These are phyloP conservation scores for Crithidia thermophila DNA, from an alignment of 208 protist genomes.

Conservation along the genomic window DNA sequence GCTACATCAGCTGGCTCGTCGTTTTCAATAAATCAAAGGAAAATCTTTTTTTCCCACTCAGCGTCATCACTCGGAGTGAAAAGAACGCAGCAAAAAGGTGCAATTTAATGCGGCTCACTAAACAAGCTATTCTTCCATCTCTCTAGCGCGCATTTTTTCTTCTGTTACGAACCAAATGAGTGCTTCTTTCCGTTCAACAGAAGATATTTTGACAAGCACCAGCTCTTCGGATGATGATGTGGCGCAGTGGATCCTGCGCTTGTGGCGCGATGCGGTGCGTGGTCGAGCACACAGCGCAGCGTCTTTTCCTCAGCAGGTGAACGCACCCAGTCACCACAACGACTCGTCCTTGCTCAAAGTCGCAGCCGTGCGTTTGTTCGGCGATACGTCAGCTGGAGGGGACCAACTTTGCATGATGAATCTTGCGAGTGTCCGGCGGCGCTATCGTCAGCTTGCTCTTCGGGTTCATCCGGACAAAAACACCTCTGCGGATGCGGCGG, in stretches of 20 bases:
- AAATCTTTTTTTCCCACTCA: no score
- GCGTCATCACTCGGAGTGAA: no score
- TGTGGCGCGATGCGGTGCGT: neutral
- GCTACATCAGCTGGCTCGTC: no score
- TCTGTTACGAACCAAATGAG: no score
- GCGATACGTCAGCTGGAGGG: neutral
- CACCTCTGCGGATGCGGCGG: constrained; percentile 27
- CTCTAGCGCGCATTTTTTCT: neutral
- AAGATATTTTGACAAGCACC: neutral
- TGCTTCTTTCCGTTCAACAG: neutral
- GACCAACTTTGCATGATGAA: constrained; percentile 9
- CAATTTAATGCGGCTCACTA: no score
- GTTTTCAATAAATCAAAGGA: no score
- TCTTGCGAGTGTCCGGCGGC: constrained; percentile 42
- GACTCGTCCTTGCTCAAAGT: neutral
- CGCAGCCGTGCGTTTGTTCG: constrained; percentile 9
- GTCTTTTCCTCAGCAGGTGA: neutral
- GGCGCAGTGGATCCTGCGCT: constrained; percentile 13
- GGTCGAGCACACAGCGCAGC: neutral
- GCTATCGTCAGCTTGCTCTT: constrained; percentile 67
- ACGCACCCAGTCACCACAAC: neutral
- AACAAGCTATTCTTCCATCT: no score
- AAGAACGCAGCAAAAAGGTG: no score
- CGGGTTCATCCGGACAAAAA: constrained; percentile 90
- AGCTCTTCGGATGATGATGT: constrained; percentile 9